phyloP scores from a whole-genome alignment of 176 grass and related monocot species.

The Alloteropsis semialata region DNA sequence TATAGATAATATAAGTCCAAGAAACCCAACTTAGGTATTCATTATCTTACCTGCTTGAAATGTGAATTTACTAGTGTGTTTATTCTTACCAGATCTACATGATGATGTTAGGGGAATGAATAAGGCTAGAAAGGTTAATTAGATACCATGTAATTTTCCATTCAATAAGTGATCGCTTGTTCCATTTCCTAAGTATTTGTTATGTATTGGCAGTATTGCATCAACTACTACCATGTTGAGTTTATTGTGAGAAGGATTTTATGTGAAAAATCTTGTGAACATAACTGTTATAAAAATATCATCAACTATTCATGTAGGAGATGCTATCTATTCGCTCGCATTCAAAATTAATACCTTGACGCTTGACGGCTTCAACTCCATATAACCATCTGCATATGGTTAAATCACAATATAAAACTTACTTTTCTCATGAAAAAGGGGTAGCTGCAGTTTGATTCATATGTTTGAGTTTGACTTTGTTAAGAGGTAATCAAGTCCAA shows the following conservation, averaged over 20 bases:
- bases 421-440: background rate
- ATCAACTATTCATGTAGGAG: background rate
- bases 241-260: background rate
- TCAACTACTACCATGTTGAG: background rate
- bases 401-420: background rate
- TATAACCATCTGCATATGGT: background rate
- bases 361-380: background rate
- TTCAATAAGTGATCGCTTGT: background rate
- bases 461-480: background rate
- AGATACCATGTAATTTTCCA: background rate
- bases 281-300: background rate
- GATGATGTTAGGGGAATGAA: conserved; percentile 94
- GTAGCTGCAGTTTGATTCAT: background rate
- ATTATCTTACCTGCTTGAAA: background rate
- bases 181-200: background rate
- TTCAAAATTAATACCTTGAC: background rate
- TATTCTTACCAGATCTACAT: conserved; percentile 70
- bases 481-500: background rate
- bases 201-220: background rate
- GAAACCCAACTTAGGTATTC: background rate
- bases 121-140: conserved; percentile 94
- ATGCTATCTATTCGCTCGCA: background rate
- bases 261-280: background rate
- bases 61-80: conserved; percentile 21
- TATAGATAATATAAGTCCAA: too few relatives aligned